Conservation (phyloP, 164 flowering plant species). For the Magnolia kwangsiensis region DNA sequence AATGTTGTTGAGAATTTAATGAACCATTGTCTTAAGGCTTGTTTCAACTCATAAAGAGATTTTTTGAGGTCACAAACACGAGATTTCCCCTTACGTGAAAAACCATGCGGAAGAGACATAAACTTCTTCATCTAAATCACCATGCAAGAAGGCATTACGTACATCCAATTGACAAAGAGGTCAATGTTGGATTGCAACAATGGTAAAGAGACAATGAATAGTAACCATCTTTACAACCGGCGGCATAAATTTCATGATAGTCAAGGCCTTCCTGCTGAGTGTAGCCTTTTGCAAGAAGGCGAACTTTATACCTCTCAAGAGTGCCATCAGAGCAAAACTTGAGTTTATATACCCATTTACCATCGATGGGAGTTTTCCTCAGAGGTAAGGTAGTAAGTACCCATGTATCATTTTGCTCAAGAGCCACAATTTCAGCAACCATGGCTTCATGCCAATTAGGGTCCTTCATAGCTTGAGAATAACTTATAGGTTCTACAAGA, state of each 20-base stretch:
- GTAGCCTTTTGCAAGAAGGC: background rate
- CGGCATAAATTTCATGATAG: background rate
- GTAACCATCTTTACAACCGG: background rate
- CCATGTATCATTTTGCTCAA: background rate
- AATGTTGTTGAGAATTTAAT: background rate
- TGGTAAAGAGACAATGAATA: background rate
- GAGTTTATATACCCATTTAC: constrained; percentile 5
- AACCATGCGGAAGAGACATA: background rate
- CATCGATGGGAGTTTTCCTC: background rate
- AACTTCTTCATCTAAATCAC: background rate
- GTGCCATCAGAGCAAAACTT: background rate
- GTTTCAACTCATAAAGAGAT: background rate
- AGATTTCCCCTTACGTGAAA: background rate
- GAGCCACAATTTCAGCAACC: background rate
- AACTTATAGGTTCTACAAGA: too few species aligned
- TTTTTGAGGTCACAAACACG: background rate
- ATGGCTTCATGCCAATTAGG: too few species aligned
- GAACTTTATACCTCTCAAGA: background rate
- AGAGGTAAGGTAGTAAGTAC: background rate
- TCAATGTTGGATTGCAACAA: background rate
- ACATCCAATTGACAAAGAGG: background rate
- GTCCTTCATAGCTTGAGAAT: too few species aligned
- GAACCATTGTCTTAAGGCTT: background rate
- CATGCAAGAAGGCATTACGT: background rate
- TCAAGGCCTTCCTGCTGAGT: too few species aligned